These are phyloP conservation scores for Puya raimondii DNA, from an alignment of 176 grass and related monocot genomes.

Conservation along the genomic window DNA sequence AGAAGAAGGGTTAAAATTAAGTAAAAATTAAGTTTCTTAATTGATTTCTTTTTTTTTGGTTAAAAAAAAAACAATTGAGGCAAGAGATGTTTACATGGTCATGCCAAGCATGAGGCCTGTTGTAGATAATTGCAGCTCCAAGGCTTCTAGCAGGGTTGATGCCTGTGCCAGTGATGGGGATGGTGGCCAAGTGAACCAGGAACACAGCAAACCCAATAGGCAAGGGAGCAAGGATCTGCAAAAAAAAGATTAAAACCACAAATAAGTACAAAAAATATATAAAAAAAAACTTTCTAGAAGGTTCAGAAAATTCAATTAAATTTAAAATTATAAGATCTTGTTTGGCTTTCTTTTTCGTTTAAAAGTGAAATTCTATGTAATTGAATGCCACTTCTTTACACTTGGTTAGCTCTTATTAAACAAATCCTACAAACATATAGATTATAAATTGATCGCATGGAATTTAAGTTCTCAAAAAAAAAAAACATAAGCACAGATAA, in stretches of 20 bases:
- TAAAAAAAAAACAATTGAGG: not conserved
- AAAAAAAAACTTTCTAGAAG: too few species aligned
- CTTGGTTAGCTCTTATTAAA: too few species aligned
- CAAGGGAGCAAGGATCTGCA: constrained; percentile 42
- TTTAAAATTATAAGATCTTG: too few species aligned
- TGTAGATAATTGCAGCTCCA: constrained; percentile 48
- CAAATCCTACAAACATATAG: too few species aligned
- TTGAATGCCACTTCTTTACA: too few species aligned
- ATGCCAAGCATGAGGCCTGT: constrained; percentile 33
- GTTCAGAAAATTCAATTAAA: too few species aligned
- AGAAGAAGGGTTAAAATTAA: not conserved
- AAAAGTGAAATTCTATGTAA: too few species aligned
- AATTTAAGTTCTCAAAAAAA: not conserved
- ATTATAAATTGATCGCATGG: not conserved
- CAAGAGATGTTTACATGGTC: constrained; percentile 20
- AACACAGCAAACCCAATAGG: constrained; percentile 48
- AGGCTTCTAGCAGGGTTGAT: constrained; percentile 50
- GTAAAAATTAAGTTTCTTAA: too few species aligned
- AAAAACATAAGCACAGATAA: too few species aligned
- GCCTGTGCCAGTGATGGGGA: constrained; percentile 47
- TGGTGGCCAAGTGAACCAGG: constrained; percentile 46
- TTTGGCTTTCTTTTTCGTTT: too few species aligned
- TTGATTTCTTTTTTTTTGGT: not conserved
- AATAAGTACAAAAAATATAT: too few species aligned
- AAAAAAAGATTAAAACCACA: not conserved